These are phyloP conservation scores for Teratosphaeria pseudoeucalypti DNA, from an alignment of 2,329 filamentous ascomycete species.

Conservation along the genomic window DNA sequence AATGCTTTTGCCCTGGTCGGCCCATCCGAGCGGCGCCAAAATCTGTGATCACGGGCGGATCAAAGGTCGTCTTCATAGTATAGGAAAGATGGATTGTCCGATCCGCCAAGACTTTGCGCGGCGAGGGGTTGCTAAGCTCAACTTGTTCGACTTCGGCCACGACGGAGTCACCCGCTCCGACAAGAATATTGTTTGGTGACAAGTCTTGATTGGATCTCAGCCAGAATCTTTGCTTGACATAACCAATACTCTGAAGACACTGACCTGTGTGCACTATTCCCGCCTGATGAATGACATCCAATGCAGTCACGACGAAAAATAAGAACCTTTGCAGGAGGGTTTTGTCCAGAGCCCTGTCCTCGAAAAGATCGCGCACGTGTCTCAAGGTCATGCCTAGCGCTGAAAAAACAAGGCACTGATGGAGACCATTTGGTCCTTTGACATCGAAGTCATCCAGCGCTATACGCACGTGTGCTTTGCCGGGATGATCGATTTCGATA, in stretches of 20 bases:
- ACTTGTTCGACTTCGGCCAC: background rate
- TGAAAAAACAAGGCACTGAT: constrained; percentile 15
- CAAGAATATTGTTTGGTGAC: background rate
- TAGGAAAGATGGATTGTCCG: constrained; percentile 22
- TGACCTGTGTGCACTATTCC: background rate
- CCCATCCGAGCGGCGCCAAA: constrained; percentile 7
- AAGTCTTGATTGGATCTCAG: background rate
- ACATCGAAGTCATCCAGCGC: background rate
- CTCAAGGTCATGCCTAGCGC: constrained; percentile 6
- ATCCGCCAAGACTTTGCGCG: constrained; percentile 20
- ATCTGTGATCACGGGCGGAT: constrained; percentile 7
- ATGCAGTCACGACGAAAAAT: background rate
- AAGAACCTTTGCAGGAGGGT: background rate
- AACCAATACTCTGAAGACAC: background rate
- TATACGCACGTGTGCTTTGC: background rate
- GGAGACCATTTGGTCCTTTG: constrained; percentile 3
- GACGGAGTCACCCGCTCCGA: background rate
- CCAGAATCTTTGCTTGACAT: background rate
- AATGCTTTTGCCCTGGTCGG: constrained; percentile 5
- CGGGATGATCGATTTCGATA: background rate
- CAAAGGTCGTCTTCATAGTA: constrained; percentile 14
- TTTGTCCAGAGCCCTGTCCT: background rate
- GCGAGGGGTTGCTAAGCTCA: constrained; percentile 2
- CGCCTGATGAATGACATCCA: background rate
- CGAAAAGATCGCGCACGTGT: background rate